Evolutionary conservation across 106 monocot genomes (phyloP).

Genomic region (Dendrobium chrysotoxum): DNA sequence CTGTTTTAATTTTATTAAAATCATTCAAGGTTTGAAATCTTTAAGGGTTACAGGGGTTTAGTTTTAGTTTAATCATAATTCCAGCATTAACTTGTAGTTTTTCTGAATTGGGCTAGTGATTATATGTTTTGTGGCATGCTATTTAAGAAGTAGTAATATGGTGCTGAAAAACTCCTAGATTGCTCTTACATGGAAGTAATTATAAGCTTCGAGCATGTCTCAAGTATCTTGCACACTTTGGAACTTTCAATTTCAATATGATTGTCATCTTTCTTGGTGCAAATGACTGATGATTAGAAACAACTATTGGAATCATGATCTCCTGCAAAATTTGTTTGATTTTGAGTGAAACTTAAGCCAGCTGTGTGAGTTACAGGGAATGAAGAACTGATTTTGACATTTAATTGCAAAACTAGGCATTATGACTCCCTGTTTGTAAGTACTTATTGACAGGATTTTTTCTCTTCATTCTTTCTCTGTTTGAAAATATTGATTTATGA

Average conservation of each 20-base stretch:
- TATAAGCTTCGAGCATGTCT: neutral
- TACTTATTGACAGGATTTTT: neutral
- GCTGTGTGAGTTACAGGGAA: neutral
- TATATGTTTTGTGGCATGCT: neutral
- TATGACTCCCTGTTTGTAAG: neutral
- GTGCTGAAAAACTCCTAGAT: neutral
- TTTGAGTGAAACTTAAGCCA: slow-evolving; percentile 1
- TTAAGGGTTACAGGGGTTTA: neutral
- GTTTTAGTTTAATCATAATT: neutral
- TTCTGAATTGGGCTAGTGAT: neutral
- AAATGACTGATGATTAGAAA: neutral
- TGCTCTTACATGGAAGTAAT: neutral
- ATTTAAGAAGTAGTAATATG: neutral
- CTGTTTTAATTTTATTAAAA: neutral
- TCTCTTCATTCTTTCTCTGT: neutral
- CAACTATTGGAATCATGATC: neutral
- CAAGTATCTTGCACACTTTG: neutral
- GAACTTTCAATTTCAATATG: neutral
- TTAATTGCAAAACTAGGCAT: neutral
- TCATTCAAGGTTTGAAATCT: neutral
- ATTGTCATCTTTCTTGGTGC: neutral
- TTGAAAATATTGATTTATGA: neutral
- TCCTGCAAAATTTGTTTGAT: neutral
- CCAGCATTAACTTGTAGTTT: neutral
- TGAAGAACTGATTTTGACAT: neutral